Evolutionary conservation across 2,329 filamentous ascomycete species (phyloP).

Genomic region (Cladosporium sp.): DNA sequence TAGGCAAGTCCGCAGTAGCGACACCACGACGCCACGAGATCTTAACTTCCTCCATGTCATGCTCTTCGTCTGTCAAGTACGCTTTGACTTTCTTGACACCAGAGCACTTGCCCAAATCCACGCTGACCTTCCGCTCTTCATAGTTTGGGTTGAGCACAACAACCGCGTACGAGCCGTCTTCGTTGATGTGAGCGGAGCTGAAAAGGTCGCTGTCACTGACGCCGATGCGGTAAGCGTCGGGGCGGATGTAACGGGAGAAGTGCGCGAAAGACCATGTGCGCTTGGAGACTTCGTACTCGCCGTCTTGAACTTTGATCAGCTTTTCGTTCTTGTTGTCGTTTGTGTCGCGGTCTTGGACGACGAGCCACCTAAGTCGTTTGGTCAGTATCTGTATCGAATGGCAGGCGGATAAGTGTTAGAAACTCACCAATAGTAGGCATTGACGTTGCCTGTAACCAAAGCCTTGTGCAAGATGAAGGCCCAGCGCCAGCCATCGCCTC

Average conservation of each 20-base stretch:
- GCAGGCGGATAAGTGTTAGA: not conserved
- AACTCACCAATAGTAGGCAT: slow-evolving; percentile 56
- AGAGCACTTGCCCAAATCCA: slow-evolving; percentile 38
- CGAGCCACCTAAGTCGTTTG: not conserved
- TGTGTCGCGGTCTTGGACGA: slow-evolving; percentile 1
- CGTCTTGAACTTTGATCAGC: slow-evolving; percentile 18
- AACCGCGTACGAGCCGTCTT: slow-evolving; percentile 36
- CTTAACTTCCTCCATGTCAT: slow-evolving; percentile 11
- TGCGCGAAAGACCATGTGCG: slow-evolving; percentile 13
- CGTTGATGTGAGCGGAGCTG: slow-evolving; percentile 31
- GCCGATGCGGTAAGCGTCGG: slow-evolving; percentile 9
- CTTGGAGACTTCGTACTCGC: slow-evolving; percentile 13
- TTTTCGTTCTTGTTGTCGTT: slow-evolving; percentile 26
- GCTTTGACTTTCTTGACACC: slow-evolving; percentile 34
- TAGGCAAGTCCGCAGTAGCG: not conserved
- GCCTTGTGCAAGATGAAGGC: slow-evolving; percentile 54
- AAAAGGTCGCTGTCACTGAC: slow-evolving; percentile 22
- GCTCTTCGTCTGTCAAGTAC: slow-evolving; percentile 15
- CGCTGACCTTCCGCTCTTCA: slow-evolving; percentile 40
- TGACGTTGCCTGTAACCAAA: slow-evolving; percentile 49
- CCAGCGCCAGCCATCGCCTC: slow-evolving; percentile 56
- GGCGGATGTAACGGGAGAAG: slow-evolving; percentile 18
- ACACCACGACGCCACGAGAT: not conserved
- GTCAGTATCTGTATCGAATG: not conserved
- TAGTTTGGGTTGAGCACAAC: slow-evolving; percentile 32